Base-by-base conservation (phyloP, 164 flowering plant species). In the Vitis amurensis region DNA sequence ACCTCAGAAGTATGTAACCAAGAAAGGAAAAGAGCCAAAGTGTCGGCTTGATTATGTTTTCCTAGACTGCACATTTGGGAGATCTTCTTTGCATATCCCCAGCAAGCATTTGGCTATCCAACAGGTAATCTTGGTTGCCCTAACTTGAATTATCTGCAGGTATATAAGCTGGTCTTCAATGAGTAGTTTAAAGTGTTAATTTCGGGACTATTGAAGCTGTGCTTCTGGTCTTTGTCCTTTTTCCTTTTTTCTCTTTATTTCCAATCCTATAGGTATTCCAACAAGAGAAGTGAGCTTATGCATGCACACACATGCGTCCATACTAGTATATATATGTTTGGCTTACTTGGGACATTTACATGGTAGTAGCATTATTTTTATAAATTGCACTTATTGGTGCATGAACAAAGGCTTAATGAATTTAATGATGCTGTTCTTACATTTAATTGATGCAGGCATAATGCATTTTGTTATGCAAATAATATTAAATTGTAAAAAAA, bases 31-130 rank as follows among this genome's bases (percentile, higher is more conserved):
- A 70, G 78, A 81, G 56, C 89, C 90, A 1, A 63, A 53, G 62
- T 79, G 82, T 74, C 81, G 55, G 44, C 88, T 93, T 74, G 93
- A 93, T 79, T 91, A 72, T 63, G 63, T 89, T 48, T 93, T 91
- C 74, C 78, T 93, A 57, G 98, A 93, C 78, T 93, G 97, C 77
- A 93, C 98, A 10, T 93, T 93, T 79, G 97, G 92, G 70, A 87
- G 57, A 71, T 83, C 68, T 64, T 50, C 69, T 64, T 59, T 71
- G 29, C 68, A 66, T 56, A 72, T 93, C 66, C 98, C 92, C 31
- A 88, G 91, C 92, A 91, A 77, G 72, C 71, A 86, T 63, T 73
- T 80, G 17, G 94, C 97, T 12, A 78, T 82, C 19, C 80, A 71
- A 64, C 97, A 93, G 98, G 98, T 93, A 79, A 37, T 57, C 19